Percentiles rank a stretch among this genome's conserved stretches.
phyloP scores from a whole-genome alignment of 768 basidiomycete genomes.

The Lactifluus hygrophoroides region DNA sequence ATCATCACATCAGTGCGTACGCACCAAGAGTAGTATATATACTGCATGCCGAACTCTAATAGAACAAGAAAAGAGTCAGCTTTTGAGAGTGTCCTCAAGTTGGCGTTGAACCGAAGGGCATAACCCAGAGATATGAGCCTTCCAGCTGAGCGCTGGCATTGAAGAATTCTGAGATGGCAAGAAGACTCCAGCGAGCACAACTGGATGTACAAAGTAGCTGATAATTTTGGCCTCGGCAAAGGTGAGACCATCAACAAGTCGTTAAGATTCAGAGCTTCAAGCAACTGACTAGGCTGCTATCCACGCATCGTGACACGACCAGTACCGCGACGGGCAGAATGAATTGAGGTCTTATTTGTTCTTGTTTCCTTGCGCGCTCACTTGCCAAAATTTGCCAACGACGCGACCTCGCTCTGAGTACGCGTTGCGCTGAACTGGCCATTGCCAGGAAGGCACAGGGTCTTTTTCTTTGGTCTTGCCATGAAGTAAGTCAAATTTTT shows the following conservation, averaged over 20 bases:
- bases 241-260: neutral
- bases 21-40: neutral
- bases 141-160: neutral
- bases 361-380: constrained; percentile 1
- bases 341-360: neutral
- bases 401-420: neutral
- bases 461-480: constrained; percentile 27
- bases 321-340: no score
- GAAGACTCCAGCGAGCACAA: neutral
- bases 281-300: neutral
- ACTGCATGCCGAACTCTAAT: neutral
- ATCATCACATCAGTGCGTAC: neutral
- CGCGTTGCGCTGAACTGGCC: constrained; percentile 7
- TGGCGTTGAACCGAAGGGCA: neutral
- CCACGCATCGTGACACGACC: neutral
- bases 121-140: neutral
- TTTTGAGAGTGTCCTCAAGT: neutral
- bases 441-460: constrained; percentile 3
- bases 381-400: neutral
- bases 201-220: neutral
- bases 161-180: neutral
- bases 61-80: neutral
- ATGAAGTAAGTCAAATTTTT: constrained; percentile 41
- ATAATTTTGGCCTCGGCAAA: neutral
- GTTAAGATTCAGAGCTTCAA: neutral